These are phyloP conservation scores for Simplicillium aogashimaense DNA, from an alignment of 2,329 filamentous ascomycete genomes.

Conservation along the genomic window DNA sequence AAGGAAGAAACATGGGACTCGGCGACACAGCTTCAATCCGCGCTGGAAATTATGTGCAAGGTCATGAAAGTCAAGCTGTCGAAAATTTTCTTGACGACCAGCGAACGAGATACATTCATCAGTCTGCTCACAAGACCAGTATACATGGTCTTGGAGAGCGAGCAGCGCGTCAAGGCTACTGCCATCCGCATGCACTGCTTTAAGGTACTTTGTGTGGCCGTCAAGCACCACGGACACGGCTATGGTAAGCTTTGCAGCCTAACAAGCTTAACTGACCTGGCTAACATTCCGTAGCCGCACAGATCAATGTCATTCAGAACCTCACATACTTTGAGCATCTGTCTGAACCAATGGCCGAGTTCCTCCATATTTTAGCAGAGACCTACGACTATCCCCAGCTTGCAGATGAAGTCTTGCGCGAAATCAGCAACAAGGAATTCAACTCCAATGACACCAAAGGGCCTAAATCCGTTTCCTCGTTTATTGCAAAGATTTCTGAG, in stretches of 20 bases:
- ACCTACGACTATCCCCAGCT: slow-evolving; percentile 97
- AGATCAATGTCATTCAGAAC: slow-evolving; percentile 97
- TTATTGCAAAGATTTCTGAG: slow-evolving; percentile 88
- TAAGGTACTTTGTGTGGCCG: slow-evolving; percentile 89
- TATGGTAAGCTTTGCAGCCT: slow-evolving; percentile 54
- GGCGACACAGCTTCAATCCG: slow-evolving; percentile 73
- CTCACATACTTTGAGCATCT: slow-evolving; percentile 97
- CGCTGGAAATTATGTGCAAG: slow-evolving; percentile 91
- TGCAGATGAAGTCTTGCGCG: slow-evolving; percentile 83
- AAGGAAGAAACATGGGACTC: slow-evolving; percentile 86
- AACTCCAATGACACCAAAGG: slow-evolving; percentile 93
- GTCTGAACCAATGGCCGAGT: slow-evolving; percentile 98
- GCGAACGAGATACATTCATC: slow-evolving; percentile 91
- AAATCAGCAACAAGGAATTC: slow-evolving; percentile 96
- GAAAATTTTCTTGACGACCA: slow-evolving; percentile 91
- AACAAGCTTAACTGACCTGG: slow-evolving; percentile 16
- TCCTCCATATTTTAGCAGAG: slow-evolving; percentile 88
- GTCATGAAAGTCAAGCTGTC: slow-evolving; percentile 86
- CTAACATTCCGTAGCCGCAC: slow-evolving; percentile 54
- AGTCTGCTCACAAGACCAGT: slow-evolving; percentile 84
- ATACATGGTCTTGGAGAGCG: slow-evolving; percentile 89
- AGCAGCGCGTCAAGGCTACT: slow-evolving; percentile 81
- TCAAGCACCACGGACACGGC: slow-evolving; percentile 95
- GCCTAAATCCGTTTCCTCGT: slow-evolving; percentile 90
- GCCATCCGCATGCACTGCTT: slow-evolving; percentile 93